These are phyloP conservation scores for Flaveria bidentis DNA, from an alignment of 129 eudicot species.

Conservation along the genomic window DNA sequence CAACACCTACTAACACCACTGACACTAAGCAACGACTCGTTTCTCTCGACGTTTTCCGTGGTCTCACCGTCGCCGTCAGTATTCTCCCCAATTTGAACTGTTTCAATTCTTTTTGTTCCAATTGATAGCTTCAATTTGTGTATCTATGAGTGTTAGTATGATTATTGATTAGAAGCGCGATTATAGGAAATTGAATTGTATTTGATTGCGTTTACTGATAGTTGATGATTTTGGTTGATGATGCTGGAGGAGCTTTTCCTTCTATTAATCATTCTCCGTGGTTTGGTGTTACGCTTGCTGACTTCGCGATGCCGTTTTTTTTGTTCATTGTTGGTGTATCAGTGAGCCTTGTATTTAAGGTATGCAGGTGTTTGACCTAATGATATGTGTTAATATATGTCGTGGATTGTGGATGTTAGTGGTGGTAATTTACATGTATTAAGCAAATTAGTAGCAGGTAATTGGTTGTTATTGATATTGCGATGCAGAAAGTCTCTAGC, in stretches of 20 bases:
- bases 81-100: neutral
- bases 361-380: conserved; percentile 19
- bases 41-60: conserved; percentile 90
- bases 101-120: neutral
- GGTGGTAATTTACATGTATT: neutral
- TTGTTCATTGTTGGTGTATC: conserved; percentile 84
- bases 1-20: conserved; percentile 18
- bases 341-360: conserved; percentile 74
- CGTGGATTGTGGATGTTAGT: conserved; percentile 17
- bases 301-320: conserved; percentile 95
- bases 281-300: conserved; percentile 91
- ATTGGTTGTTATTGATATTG: neutral
- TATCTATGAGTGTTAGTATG: neutral
- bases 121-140: neutral
- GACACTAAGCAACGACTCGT: conserved; percentile 57
- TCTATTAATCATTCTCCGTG: conserved; percentile 92
- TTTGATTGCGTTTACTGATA: conserved; percentile 19
- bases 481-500: conserved; percentile 65
- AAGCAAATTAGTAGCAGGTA: neutral
- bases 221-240: conserved; percentile 96
- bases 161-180: neutral
- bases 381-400: neutral
- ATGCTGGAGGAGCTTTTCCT: conserved; percentile 88
- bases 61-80: conserved; percentile 70
- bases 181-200: neutral